These are phyloP conservation scores for Leucosporidium creatinivorum DNA, from an alignment of 768 basidiomycete species.

Conservation along the genomic window DNA sequence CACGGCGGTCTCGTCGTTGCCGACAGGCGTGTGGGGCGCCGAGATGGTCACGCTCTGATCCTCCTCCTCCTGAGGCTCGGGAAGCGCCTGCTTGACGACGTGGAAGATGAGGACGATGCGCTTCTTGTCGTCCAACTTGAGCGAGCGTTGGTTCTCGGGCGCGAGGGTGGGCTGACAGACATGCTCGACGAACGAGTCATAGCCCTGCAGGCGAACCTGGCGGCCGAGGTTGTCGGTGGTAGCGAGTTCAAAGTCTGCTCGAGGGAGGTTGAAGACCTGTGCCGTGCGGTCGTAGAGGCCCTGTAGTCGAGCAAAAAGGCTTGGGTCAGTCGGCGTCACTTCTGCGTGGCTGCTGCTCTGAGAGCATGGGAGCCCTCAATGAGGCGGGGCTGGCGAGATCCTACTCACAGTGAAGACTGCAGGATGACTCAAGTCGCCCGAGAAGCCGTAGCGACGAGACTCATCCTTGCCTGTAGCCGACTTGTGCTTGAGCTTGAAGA, in stretches of 20 bases:
- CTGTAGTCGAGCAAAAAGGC: slow-evolving; percentile 8
- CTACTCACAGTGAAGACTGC: slow-evolving; percentile 18
- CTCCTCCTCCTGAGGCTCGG: not conserved
- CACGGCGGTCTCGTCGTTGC: not conserved
- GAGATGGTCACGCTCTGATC: not conserved
- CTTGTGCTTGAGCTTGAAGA: slow-evolving; percentile 30
- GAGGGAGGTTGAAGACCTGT: slow-evolving; percentile 15
- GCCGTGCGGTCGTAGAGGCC: slow-evolving; percentile 28
- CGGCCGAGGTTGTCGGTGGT: slow-evolving; percentile 11
- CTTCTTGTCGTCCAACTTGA: slow-evolving; percentile 27
- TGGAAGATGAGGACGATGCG: slow-evolving; percentile 28
- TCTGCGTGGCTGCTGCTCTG: too few relatives aligned
- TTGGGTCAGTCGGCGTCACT: too few relatives aligned
- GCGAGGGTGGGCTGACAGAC: slow-evolving; percentile 8
- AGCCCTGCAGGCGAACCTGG: slow-evolving; percentile 13
- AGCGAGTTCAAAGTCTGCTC: slow-evolving; percentile 13
- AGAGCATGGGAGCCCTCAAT: not conserved
- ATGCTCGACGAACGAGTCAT: slow-evolving; percentile 5
- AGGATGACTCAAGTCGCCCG: slow-evolving; percentile 6
- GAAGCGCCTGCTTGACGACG: slow-evolving; percentile 3
- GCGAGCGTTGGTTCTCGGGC: not conserved
- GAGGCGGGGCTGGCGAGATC: not conserved
- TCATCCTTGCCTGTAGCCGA: not conserved
- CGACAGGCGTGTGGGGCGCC: not conserved
- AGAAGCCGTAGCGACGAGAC: slow-evolving; percentile 24